These are phyloP conservation scores for Geranomyces michiganensis DNA, from an alignment of 192 early-diverging fungal genomes.

Conservation along the genomic window DNA sequence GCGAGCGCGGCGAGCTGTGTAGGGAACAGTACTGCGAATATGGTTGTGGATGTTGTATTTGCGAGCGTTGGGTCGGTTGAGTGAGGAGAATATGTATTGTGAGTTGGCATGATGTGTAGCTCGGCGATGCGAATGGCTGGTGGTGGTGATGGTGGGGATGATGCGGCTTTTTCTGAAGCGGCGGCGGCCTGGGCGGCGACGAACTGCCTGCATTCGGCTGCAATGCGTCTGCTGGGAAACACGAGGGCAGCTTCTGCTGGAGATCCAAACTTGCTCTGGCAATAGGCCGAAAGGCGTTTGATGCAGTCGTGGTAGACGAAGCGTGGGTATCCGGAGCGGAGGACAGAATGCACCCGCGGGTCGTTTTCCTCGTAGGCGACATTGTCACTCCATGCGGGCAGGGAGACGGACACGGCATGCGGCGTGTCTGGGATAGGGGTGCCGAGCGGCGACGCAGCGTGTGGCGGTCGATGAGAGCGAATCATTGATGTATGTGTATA, in stretches of 20 bases:
- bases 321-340: slow-evolving; percentile 90
- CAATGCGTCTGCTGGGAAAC: slow-evolving; percentile 71
- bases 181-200: slow-evolving; percentile 29
- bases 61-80: slow-evolving; percentile 46
- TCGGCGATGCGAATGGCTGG: slow-evolving; percentile 65
- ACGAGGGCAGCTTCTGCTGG: slow-evolving; percentile 70
- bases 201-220: slow-evolving; percentile 70
- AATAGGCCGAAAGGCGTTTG: slow-evolving; percentile 48
- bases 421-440: slow-evolving; percentile 24
- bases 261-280: slow-evolving; percentile 52
- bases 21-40: slow-evolving; percentile 76
- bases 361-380: slow-evolving; percentile 92
- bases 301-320: slow-evolving; percentile 83
- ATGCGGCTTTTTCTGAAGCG: too few relatives aligned
- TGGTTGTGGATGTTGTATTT: slow-evolving; percentile 42
- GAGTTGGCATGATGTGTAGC: slow-evolving; percentile 56
- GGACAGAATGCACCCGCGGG: slow-evolving; percentile 63
- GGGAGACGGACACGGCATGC: slow-evolving; percentile 78
- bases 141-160: slow-evolving; percentile 16
- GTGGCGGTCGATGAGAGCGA: too few relatives aligned
- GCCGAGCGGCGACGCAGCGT: slow-evolving; percentile 4
- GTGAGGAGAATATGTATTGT: slow-evolving; percentile 44
- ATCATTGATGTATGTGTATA: too few relatives aligned
- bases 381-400: slow-evolving; percentile 90
- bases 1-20: slow-evolving; percentile 61